Percentiles rank a stretch among this genome's conserved stretches.
These are phyloP conservation scores for Stentor roeselii DNA, from an alignment of 73 alveolate species.

Conservation along the genomic window DNA sequence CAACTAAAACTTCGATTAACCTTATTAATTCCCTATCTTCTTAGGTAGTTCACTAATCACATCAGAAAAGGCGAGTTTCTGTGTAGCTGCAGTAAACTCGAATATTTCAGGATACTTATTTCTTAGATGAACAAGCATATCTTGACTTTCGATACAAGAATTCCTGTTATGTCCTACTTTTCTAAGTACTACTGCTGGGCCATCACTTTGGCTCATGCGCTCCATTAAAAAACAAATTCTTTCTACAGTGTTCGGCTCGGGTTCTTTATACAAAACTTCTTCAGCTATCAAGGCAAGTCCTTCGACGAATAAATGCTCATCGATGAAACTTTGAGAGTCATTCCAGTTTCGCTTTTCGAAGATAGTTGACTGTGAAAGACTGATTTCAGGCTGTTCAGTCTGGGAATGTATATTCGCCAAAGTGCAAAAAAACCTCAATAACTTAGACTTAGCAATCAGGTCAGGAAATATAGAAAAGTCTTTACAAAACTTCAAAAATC, in stretches of 20 bases:
- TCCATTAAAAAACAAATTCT: slow-evolving; percentile 61
- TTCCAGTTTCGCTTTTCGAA: not conserved
- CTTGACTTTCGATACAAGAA: slow-evolving; percentile 10
- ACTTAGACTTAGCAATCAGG: slow-evolving; percentile 54
- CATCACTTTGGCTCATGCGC: slow-evolving; percentile 72
- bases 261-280: slow-evolving; percentile 63
- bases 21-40: not conserved
- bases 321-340: slow-evolving; percentile 45
- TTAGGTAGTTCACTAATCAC: not conserved
- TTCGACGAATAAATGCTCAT: slow-evolving; percentile 82
- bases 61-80: slow-evolving; percentile 3
- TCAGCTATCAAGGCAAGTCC: slow-evolving; percentile 69
- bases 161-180: slow-evolving; percentile 39
- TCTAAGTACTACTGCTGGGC: slow-evolving; percentile 61
- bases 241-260: slow-evolving; percentile 51
- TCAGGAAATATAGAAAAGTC: slow-evolving; percentile 80
- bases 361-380: slow-evolving; percentile 9
- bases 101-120: slow-evolving; percentile 24
- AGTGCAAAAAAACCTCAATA: slow-evolving; percentile 56
- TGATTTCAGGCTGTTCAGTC: slow-evolving; percentile 37
- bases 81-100: slow-evolving; percentile 1
- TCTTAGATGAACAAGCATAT: slow-evolving; percentile 12
- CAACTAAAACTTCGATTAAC: no score
- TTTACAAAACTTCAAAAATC: slow-evolving; percentile 60
- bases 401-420: slow-evolving; percentile 48